These are phyloP conservation scores for Penicillium psychrosexuale DNA, from an alignment of 2,329 filamentous ascomycete genomes.

Conservation along the genomic window DNA sequence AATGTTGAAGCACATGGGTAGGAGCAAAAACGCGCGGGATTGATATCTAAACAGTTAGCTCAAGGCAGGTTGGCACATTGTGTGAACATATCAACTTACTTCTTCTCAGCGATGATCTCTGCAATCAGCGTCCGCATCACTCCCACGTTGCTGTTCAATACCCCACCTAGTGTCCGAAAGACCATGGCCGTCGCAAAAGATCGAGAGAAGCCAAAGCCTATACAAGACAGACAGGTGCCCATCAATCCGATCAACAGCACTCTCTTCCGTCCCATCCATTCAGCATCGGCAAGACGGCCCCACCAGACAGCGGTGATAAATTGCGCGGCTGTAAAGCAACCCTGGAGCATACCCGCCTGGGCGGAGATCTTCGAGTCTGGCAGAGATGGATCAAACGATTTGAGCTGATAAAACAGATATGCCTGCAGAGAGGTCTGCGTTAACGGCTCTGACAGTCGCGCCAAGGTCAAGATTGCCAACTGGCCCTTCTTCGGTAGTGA, in stretches of 20 bases:
- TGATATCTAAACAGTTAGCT: conserved; percentile 36
- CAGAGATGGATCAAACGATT: conserved; percentile 64
- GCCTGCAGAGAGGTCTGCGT: conserved; percentile 74
- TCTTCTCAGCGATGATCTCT: conserved; percentile 69
- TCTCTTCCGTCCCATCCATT: conserved; percentile 67
- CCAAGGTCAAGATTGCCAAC: conserved; percentile 71
- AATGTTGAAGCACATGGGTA: conserved; percentile 69
- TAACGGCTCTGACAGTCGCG: conserved; percentile 76
- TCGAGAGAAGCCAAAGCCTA: conserved; percentile 67
- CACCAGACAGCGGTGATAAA: conserved; percentile 80
- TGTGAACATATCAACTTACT: conserved; percentile 38
- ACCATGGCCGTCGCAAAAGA: conserved; percentile 62
- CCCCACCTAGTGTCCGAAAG: conserved; percentile 65
- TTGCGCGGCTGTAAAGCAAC: conserved; percentile 76
- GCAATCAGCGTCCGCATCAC: conserved; percentile 73
- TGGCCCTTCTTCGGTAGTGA: conserved; percentile 75
- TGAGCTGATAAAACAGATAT: conserved; percentile 88
- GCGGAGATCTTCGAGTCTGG: conserved; percentile 65
- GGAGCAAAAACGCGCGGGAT: conserved; percentile 55
- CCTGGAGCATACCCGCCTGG: conserved; percentile 74
- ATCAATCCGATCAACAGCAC: conserved; percentile 73
- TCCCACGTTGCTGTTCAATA: conserved; percentile 69
- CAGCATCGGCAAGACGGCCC: conserved; percentile 68
- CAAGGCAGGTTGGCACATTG: not conserved
- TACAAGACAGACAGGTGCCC: conserved; percentile 63